phyloP scores from a whole-genome alignment of 2,329 filamentous ascomycete species.

The Trichoderma brevicompactum region DNA sequence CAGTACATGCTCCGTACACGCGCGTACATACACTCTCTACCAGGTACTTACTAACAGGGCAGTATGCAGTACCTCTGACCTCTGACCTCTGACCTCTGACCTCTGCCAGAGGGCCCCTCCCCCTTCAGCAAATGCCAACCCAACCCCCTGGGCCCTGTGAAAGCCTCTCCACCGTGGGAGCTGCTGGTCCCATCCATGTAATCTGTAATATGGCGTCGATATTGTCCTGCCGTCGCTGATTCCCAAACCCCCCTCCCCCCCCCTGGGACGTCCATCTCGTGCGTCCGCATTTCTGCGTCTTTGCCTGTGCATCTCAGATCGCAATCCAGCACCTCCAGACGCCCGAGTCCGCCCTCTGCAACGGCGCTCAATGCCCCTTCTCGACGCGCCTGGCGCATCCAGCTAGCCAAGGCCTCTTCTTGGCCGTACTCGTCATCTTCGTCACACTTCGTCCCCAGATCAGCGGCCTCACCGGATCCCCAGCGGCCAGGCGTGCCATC shows the following conservation, averaged over 20 bases:
- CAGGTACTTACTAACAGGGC: too few species aligned
- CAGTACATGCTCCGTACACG: conserved; percentile 11
- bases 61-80: too few species aligned
- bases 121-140: conserved; percentile 14
- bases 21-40: background rate
- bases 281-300: background rate
- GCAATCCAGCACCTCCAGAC: too few species aligned
- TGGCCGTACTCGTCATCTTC: background rate
- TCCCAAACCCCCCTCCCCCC: background rate
- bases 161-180: background rate
- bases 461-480: conserved; percentile 24
- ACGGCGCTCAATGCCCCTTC: conserved; percentile 26
- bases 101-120: background rate
- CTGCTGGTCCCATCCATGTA: background rate
- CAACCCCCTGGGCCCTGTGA: conserved; percentile 17
- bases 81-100: too few species aligned
- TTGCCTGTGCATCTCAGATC: background rate
- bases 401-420: conserved; percentile 22
- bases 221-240: background rate
- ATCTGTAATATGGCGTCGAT: background rate
- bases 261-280: conserved; percentile 9
- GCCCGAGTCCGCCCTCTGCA: conserved; percentile 5
- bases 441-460: background rate
- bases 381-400: conserved; percentile 27
- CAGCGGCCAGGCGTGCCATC: conserved; percentile 34